phyloP scores from a whole-genome alignment of 2,329 filamentous ascomycete species.

The Emergomyces pasteurianus region DNA sequence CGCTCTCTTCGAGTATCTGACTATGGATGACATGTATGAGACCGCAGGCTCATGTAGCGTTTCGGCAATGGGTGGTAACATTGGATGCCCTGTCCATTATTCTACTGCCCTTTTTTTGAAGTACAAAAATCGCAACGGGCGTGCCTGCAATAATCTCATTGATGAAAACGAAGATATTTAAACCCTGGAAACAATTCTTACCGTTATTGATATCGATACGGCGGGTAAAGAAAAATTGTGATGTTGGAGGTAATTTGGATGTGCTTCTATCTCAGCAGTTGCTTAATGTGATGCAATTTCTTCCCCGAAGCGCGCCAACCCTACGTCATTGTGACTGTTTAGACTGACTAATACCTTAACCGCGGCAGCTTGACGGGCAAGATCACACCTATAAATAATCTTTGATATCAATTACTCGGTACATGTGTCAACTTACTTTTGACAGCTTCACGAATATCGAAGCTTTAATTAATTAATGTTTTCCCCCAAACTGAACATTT shows the following conservation, averaged over 20 bases:
- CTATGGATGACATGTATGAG: neutral
- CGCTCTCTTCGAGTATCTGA: neutral
- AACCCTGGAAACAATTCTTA: no score
- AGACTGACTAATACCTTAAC: neutral
- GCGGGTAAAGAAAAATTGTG: neutral
- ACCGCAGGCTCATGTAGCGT: neutral
- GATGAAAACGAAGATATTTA: no score
- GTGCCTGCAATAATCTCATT: no score
- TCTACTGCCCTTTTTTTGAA: neutral
- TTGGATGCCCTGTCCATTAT: neutral
- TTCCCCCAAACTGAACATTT: neutral
- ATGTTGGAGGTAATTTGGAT: neutral
- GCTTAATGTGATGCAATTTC: neutral
- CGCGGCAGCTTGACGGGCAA: neutral
- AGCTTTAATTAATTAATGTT: neutral
- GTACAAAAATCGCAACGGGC: no score
- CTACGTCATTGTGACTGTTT: neutral
- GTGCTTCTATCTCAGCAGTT: neutral
- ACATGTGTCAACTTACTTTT: neutral
- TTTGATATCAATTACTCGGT: neutral
- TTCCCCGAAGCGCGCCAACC: no score
- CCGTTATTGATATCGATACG: no score
- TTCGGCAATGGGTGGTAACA: neutral
- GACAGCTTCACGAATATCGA: neutral
- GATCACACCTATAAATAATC: neutral